Evolutionary conservation across 2,329 filamentous ascomycete genomes (phyloP), one percentile per base, ranked within the genome.

Genomic region (Penicillium thymicola): DNA sequence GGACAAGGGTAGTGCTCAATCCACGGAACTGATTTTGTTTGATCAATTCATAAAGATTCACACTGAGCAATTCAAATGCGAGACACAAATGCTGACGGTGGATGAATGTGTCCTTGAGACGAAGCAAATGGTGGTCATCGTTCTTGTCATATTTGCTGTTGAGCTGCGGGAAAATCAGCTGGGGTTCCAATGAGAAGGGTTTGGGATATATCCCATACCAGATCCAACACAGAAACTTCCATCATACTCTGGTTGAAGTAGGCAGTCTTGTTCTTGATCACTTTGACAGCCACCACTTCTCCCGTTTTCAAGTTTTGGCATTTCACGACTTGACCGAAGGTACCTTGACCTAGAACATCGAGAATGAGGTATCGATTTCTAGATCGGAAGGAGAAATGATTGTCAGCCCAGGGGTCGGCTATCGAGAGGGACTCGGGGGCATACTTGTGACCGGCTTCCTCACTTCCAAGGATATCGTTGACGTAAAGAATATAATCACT

Each of bases 211-310:
- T 16, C 7, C 42, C 25, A 54, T 81, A 95, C 91, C 81, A 99
- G 73, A 75, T 99, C 94, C 56, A 99, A 81, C 25, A 99, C 94
- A 2, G 94, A 99, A 32, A 99, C 94, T 73, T 99, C 94, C 94
- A 99, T 99, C 94, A 99, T 99, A 75, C 94, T 97, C 76, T 99
- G 94, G 72, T 99, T 99, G 80, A 99, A 99, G 75, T 99, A 99
- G 37, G 94, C 94, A 2, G 94, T 99, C 68, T 93, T 88, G 76
- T 99, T 99, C 79, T 99, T 99, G 78, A 99, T 94, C 53, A 99
- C 94, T 78, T 99, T 99, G 65, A 99, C 94, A 4, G 94, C 94
- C 43, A 99, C 94, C 38, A 99, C 94, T 76, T 99, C 94, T 73
- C 97, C 92, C 0, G 94, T 97, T 78, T 96, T 97, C 67, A 99